Conservation (phyloP, 202 grass and related monocot genomes). For the Alloteropsis angusta region DNA sequence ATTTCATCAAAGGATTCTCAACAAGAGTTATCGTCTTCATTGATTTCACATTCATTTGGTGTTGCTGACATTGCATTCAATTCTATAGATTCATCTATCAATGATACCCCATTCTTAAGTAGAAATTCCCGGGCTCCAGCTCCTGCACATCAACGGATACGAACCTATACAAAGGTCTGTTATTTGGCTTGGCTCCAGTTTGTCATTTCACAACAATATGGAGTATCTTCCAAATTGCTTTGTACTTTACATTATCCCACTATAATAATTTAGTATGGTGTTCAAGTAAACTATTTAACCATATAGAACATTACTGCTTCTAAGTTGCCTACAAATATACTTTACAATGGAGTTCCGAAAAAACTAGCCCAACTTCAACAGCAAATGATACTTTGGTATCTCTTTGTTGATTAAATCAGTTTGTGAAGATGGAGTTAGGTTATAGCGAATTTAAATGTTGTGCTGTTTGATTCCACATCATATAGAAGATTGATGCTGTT, state of each 20-base stretch:
- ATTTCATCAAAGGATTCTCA: slow-evolving; percentile 62
- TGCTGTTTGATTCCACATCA: neutral
- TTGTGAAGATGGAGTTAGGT: neutral
- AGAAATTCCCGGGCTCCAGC: slow-evolving; percentile 46
- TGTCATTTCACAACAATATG: neutral
- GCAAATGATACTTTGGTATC: slow-evolving; percentile 4
- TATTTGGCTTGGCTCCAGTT: slow-evolving; percentile 3
- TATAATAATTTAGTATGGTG: neutral
- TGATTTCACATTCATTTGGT: slow-evolving; percentile 75
- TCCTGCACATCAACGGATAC: slow-evolving; percentile 55
- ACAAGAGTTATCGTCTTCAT: slow-evolving; percentile 72
- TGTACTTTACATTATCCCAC: neutral
- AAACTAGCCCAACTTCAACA: neutral
- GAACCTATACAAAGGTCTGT: slow-evolving; percentile 91
- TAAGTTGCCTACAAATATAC: neutral
- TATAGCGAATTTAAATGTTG: neutral
- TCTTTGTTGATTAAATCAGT: neutral
- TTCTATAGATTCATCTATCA: slow-evolving; percentile 69
- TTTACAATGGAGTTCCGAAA: neutral
- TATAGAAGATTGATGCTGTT: neutral
- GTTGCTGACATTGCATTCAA: slow-evolving; percentile 67
- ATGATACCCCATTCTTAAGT: slow-evolving; percentile 52
- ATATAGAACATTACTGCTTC: neutral
- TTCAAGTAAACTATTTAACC: neutral
- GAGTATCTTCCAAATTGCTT: neutral